Evolutionary conservation across 305 asterid genomes (phyloP).

Genomic region (Nicotiana rustica): DNA sequence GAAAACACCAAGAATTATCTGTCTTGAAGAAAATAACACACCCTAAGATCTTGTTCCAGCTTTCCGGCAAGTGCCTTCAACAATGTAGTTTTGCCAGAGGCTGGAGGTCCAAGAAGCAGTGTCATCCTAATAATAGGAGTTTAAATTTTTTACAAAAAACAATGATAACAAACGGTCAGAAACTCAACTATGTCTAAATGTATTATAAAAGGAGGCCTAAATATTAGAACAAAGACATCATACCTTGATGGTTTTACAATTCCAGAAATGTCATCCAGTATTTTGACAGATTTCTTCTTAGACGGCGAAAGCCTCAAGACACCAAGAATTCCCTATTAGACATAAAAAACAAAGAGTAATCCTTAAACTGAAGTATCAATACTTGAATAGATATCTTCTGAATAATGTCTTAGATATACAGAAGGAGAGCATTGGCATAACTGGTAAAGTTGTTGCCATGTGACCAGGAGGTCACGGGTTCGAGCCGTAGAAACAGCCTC

Average conservation of each 20-base stretch:
- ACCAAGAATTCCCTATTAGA: conserved; percentile 50
- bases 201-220: conserved; percentile 25
- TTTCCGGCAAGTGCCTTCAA: conserved; percentile 55
- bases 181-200: conserved; percentile 11
- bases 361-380: conserved; percentile 22
- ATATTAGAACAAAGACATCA: not conserved
- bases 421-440: not conserved
- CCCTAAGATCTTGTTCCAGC: conserved; percentile 53
- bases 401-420: not conserved
- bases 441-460: too few relatives aligned
- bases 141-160: not conserved
- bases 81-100: conserved; percentile 55
- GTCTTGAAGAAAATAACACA: conserved; percentile 27
- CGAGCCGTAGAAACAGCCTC: too few relatives aligned
- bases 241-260: conserved; percentile 58
- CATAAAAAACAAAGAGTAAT: conserved; percentile 32
- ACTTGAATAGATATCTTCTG: conserved; percentile 25
- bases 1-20: conserved; percentile 26
- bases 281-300: conserved; percentile 49
- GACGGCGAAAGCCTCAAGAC: conserved; percentile 50
- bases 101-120: conserved; percentile 61
- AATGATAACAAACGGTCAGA: not conserved
- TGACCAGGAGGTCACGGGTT: too few relatives aligned
- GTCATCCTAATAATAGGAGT: conserved; percentile 47
- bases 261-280: conserved; percentile 52